Percentiles rank a stretch among this genome's conserved stretches.
Evolutionary conservation across 2,329 filamentous ascomycete species (phyloP).

Genomic region (Bipolaris sorokiniana): DNA sequence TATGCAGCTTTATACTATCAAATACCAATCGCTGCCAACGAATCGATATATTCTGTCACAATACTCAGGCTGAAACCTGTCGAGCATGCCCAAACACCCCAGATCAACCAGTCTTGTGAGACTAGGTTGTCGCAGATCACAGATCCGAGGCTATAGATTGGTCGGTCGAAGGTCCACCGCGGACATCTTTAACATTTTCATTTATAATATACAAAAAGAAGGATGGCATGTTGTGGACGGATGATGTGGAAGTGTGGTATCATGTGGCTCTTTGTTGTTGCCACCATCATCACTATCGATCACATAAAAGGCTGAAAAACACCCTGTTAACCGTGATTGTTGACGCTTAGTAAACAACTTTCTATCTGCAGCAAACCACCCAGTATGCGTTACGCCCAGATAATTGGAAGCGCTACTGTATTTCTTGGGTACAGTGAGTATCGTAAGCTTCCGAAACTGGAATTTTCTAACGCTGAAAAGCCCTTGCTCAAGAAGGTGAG

Average conservation of each 20-base stretch:
- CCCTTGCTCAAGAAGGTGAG: constrained; percentile 39
- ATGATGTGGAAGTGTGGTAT: constrained; percentile 19
- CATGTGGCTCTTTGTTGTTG: constrained; percentile 22
- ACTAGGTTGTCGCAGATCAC: constrained; percentile 28
- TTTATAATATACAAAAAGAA: constrained; percentile 34
- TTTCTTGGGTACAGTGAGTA: constrained; percentile 35
- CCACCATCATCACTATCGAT: constrained; percentile 4
- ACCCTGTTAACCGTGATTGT: constrained; percentile 7
- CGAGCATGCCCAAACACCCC: constrained; percentile 22
- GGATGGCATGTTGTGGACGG: constrained; percentile 26
- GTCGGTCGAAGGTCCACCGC: constrained; percentile 24
- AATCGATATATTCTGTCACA: constrained; percentile 14
- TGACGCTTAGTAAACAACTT: constrained; percentile 11
- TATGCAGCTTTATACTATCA: constrained; percentile 19
- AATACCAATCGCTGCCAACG: constrained; percentile 26
- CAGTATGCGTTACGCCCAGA: constrained; percentile 39
- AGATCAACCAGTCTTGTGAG: constrained; percentile 20
- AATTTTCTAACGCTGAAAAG: constrained; percentile 24
- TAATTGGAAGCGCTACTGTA: constrained; percentile 37
- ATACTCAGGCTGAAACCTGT: constrained; percentile 36
- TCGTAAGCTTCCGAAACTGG: neutral
- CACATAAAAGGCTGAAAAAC: constrained; percentile 33
- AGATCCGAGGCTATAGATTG: constrained; percentile 28
- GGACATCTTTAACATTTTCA: constrained; percentile 28
- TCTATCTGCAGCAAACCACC: constrained; percentile 2